Evolutionary conservation across 768 basidiomycete species (phyloP).

Genomic region (Fibroporia radiculosa): DNA sequence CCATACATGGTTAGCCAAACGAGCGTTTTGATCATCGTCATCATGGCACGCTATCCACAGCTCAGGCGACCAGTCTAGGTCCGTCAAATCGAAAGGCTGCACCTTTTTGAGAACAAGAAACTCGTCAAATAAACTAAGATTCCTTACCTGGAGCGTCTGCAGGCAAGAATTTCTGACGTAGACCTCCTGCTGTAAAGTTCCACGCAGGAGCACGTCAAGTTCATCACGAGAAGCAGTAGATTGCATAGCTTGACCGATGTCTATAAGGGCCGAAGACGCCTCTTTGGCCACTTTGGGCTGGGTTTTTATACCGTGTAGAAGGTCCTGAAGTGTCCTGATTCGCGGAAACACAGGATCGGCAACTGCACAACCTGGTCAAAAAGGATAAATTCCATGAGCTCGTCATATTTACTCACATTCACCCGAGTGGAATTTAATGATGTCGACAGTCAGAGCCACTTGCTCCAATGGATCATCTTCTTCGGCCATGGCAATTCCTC

Average conservation of each 20-base stretch:
- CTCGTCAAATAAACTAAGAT: slow-evolving; percentile 8
- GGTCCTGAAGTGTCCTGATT: slow-evolving; percentile 51
- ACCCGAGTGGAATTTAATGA: slow-evolving; percentile 62
- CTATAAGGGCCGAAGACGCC: slow-evolving; percentile 71
- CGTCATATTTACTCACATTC: slow-evolving; percentile 49
- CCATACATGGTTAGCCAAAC: slow-evolving; percentile 78
- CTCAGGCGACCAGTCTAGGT: slow-evolving; percentile 86
- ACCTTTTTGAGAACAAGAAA: no score
- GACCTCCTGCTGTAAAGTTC: slow-evolving; percentile 78
- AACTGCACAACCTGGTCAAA: no score
- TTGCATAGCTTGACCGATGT: slow-evolving; percentile 74
- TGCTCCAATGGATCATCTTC: slow-evolving; percentile 79
- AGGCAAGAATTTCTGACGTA: slow-evolving; percentile 84
- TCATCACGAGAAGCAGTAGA: slow-evolving; percentile 57
- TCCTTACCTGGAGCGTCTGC: slow-evolving; percentile 75
- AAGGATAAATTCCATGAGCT: no score
- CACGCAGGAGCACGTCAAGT: slow-evolving; percentile 54
- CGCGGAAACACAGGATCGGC: slow-evolving; percentile 69
- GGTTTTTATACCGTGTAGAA: slow-evolving; percentile 64
- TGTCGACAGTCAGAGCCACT: slow-evolving; percentile 61
- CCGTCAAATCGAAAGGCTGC: slow-evolving; percentile 91
- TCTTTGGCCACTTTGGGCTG: slow-evolving; percentile 82
- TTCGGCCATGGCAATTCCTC: slow-evolving; percentile 58
- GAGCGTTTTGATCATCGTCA: slow-evolving; percentile 79
- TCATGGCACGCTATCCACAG: slow-evolving; percentile 89